Evolutionary conservation across 192 early-diverging fungal genomes (phyloP), one percentile per base, ranked within the genome.

Genomic region (Backusella westeae): DNA sequence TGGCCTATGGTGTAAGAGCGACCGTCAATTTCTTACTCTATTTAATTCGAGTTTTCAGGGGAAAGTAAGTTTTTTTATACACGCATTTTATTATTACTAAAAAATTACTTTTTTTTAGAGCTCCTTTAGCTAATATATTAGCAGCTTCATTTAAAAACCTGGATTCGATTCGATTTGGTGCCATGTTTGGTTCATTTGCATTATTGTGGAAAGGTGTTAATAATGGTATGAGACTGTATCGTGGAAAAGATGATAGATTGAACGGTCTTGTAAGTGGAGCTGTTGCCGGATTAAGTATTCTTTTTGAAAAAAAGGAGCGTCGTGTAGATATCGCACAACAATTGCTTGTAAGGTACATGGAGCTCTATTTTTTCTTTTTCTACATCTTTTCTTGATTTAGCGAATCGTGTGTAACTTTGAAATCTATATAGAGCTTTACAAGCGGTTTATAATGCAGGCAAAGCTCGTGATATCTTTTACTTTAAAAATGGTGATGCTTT

Each of bases 181-280:
- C 83, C n/a, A 91, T 91, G 85, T 86, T 95, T 86, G 94, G 91
- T n/a, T 82, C 79, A 49, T 95, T 95, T 77, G 85, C 93, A 12
- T 87, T 93, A 49, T 35, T 91, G 10, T 95, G 91, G 91, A 94
- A 92, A 73, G 79, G 90, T 32, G 81, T 94, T 73, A 91, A 90
- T 75, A 93, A 93, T 78, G 76, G 83, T 7, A 72, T 94, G 56
- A 81, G 82, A 34, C 79, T 85, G 12, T 75, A 81, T 41, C 78
- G 89, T 35, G 83, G 82, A 19, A 86, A 84, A 75, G 87, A 90
- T 35, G 89, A 90, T 78, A 75, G 85, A 63, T 74, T 87, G 66
- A 88, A 90, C 71, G 86, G 86, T 14, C 82, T 88, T 15, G 42
- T 88, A 66, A 82, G 84, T 66, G 89, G 89, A 78, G 80, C 85